A percentile compares a stretch with the other conserved stretches of the same genome.
These are phyloP conservation scores for Pyropia yezoensis DNA, from an alignment of 23 red algal genomes.

Conservation along the genomic window DNA sequence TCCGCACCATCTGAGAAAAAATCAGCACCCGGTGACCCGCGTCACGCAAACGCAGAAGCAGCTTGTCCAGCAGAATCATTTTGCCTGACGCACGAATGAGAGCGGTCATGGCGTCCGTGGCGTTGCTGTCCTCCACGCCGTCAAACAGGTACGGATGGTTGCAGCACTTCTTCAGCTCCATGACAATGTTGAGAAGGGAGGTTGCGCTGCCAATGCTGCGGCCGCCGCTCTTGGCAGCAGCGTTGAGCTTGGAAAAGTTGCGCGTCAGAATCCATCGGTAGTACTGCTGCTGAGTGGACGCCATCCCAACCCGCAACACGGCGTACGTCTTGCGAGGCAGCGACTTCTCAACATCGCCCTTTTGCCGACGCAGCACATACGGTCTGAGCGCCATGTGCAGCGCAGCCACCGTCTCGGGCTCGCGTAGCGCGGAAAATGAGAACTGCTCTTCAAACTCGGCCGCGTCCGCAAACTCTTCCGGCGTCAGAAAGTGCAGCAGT, in stretches of 20 bases:
- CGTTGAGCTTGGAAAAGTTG: slow-evolving; percentile 86
- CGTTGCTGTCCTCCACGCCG: slow-evolving; percentile 62
- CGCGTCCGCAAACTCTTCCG: slow-evolving; percentile 49
- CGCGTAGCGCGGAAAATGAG: slow-evolving; percentile 65
- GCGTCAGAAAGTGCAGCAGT: slow-evolving; percentile 71
- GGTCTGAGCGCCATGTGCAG: slow-evolving; percentile 67
- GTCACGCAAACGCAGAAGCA: slow-evolving; percentile 69
- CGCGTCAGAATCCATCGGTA: slow-evolving; percentile 87
- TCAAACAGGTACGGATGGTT: slow-evolving; percentile 92
- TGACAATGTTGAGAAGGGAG: slow-evolving; percentile 64
- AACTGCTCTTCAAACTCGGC: slow-evolving; percentile 80
- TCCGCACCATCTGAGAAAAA: slow-evolving; percentile 97
- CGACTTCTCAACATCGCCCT: slow-evolving; percentile 88
- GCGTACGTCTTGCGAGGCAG: slow-evolving; percentile 89
- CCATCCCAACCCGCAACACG: slow-evolving; percentile 85
- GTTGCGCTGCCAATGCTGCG: slow-evolving; percentile 35
- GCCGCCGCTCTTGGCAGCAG: slow-evolving; percentile 35
- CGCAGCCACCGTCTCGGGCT: slow-evolving; percentile 58
- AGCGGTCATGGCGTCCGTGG: slow-evolving; percentile 22
- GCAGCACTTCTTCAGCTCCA: slow-evolving; percentile 95
- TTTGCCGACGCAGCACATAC: slow-evolving; percentile 94
- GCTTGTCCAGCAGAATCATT: slow-evolving; percentile 85
- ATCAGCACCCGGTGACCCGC: slow-evolving; percentile 84
- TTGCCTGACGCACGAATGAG: slow-evolving; percentile 81
- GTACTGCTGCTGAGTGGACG: slow-evolving; percentile 71